These are phyloP conservation scores for Skeletonema menzelii DNA, from an alignment of 108 stramenopile species.

Conservation along the genomic window DNA sequence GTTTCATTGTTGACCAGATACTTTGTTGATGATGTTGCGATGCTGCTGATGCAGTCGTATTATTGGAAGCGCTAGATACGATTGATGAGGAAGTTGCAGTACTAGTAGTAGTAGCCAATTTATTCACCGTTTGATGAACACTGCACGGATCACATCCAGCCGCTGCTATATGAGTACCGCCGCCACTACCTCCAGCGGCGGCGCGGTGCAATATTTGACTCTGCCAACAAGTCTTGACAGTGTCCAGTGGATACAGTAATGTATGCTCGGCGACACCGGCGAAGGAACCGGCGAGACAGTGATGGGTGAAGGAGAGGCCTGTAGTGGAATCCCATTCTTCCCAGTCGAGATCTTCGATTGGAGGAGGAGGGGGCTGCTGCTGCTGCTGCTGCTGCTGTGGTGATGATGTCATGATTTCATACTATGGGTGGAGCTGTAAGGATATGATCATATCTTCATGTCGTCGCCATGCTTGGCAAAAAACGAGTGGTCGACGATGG, in stretches of 20 bases:
- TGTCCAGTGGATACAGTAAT: conserved; percentile 94
- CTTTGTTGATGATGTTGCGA: conserved; percentile 2
- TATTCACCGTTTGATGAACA: neutral
- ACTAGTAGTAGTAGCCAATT: no score
- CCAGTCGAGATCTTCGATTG: conserved; percentile 87
- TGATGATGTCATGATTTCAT: neutral
- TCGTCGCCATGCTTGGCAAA: no score
- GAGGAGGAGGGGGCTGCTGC: no score
- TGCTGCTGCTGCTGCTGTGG: neutral
- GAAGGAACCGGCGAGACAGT: conserved; percentile 94
- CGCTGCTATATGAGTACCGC: neutral
- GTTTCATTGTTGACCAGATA: conserved; percentile 51
- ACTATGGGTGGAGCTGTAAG: neutral
- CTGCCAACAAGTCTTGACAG: conserved; percentile 91
- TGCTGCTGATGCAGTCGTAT: neutral
- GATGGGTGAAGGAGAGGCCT: conserved; percentile 77
- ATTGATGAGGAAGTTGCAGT: no score
- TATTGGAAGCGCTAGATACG: no score
- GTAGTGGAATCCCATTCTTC: conserved; percentile 95
- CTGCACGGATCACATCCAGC: conserved; percentile 1
- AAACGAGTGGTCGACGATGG: no score
- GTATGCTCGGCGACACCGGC: conserved; percentile 96
- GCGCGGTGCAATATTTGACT: conserved; percentile 75
- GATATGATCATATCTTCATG: neutral
- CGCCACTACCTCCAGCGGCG: neutral